Base-by-base conservation (phyloP, 1,284 basidiomycete species). In the Ustilago shanxiensis region DNA sequence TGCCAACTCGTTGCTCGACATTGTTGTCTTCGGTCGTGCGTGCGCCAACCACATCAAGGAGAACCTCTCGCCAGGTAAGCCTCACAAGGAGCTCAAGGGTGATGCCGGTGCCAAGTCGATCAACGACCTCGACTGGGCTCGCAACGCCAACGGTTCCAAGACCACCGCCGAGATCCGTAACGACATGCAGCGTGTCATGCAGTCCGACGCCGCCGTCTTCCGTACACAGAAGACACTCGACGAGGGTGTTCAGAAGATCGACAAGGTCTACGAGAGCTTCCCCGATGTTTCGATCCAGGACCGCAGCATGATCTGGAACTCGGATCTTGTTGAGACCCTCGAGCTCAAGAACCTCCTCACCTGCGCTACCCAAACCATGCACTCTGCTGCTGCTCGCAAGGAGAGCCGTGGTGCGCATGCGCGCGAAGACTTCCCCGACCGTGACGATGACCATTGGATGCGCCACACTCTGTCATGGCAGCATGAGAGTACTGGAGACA, bases 151-250 rank as follows among this genome's bases (percentile, higher is more conserved):
- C 83, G 97, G 97, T 35, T 89, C 93, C 39, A 90, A 93, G 82
- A 89, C 93, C 53, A 99, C 96, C 49, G 92, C 95, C 22, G 90
- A 95, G 85, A 93, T 99, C 86, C 91, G 97, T 77, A 87, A 97
- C 72, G 91, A 94, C 85, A 95, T 99, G 95, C 97, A 99, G 88
- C 98, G 97, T 89, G 94, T 95, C 59, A 99, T 99, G 96, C 96
- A 99, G 88, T 85, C 76, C 72, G 87, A 88, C 70, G 88, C 88
- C 29, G 88, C 88, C 70, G 86, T 86, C 37, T 86, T 84, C 86
- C 93, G 95, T 82, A 98, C 94, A 39, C 95, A 98, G 87, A 87
- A 91, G 83, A 92, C 92, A 64, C 89, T 99, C 73, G 95, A 98
- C 83, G 92, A 96, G 83, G 97, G 97, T 88, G 94, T 97, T 47